Conservation (phyloP, 345 rosid species). For the Brassica rapa region DNA sequence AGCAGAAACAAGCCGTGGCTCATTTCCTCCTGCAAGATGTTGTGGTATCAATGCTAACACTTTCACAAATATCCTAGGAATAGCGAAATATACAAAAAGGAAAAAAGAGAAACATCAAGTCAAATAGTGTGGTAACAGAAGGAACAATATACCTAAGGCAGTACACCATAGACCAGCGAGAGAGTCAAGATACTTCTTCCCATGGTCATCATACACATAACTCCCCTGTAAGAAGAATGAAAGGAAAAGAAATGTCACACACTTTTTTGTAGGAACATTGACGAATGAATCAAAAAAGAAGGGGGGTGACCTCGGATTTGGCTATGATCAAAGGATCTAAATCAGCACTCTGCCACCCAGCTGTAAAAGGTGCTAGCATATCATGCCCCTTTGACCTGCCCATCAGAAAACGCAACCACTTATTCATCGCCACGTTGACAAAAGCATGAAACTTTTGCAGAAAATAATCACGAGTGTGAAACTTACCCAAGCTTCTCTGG, state of each 20-base stretch:
- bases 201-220: constrained; percentile 75
- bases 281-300: background rate
- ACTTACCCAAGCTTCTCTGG: constrained; percentile 56
- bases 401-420: constrained; percentile 2
- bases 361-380: constrained; percentile 98
- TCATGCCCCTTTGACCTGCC: constrained; percentile 88
- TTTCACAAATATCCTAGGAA: background rate
- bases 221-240: constrained; percentile 55
- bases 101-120: constrained; percentile 1
- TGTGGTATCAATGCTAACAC: constrained; percentile 8
- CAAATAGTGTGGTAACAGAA: background rate
- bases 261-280: background rate
- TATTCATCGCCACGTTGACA: background rate
- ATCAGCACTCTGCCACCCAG: constrained; percentile 91
- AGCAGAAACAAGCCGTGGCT: constrained; percentile 85
- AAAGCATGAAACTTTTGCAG: background rate
- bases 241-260: background rate
- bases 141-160: constrained; percentile 60
- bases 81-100: background rate
- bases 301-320: constrained; percentile 55
- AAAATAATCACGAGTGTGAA: background rate
- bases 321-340: constrained; percentile 76
- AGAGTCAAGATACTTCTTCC: constrained; percentile 93
- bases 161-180: constrained; percentile 98
- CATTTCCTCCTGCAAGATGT: constrained; percentile 76